A percentile compares a stretch with the other conserved stretches of the same genome.
Conservation (phyloP, 148 eudicot species). For the Arctostaphylos glauca region DNA sequence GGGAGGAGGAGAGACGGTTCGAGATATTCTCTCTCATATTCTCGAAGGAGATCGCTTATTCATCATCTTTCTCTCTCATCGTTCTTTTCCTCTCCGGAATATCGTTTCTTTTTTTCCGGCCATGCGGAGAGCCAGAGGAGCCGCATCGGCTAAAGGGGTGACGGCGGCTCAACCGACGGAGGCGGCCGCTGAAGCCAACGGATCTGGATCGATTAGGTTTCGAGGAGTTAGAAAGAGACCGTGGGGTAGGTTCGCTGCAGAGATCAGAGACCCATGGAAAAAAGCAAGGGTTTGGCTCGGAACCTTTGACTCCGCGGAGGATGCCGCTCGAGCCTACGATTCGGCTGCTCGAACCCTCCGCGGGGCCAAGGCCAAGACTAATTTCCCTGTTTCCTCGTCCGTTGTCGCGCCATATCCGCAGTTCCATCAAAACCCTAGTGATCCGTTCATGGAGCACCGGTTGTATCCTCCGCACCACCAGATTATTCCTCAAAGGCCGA, state of each 20-base stretch:
- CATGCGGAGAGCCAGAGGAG: conserved; percentile 31
- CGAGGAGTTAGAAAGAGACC: conserved; percentile 70
- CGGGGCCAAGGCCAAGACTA: conserved; percentile 73
- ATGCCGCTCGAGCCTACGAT: conserved; percentile 77
- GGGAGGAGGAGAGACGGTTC: not conserved
- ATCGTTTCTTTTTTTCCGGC: not conserved
- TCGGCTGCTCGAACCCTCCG: conserved; percentile 56
- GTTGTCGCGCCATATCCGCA: conserved; percentile 11
- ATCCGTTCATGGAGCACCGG: conserved; percentile 20
- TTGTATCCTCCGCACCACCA: conserved; percentile 27
- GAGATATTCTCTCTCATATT: not conserved
- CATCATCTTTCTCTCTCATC: not conserved
- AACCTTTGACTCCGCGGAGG: conserved; percentile 68
- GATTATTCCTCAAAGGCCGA: conserved; percentile 40
- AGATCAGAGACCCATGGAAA: conserved; percentile 79
- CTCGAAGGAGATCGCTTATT: not conserved
- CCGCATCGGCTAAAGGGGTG: conserved; percentile 22
- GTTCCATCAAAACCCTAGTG: conserved; percentile 18
- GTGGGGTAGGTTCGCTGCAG: conserved; percentile 76
- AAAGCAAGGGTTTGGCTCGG: conserved; percentile 81
- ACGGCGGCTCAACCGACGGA: conserved; percentile 19
- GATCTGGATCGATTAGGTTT: conserved; percentile 42
- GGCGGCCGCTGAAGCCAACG: conserved; percentile 23
- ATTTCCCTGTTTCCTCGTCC: conserved; percentile 38
- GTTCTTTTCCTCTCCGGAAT: not conserved